phyloP scores from a whole-genome alignment of 148 eudicot genomes.

The Bassia scoparia region DNA sequence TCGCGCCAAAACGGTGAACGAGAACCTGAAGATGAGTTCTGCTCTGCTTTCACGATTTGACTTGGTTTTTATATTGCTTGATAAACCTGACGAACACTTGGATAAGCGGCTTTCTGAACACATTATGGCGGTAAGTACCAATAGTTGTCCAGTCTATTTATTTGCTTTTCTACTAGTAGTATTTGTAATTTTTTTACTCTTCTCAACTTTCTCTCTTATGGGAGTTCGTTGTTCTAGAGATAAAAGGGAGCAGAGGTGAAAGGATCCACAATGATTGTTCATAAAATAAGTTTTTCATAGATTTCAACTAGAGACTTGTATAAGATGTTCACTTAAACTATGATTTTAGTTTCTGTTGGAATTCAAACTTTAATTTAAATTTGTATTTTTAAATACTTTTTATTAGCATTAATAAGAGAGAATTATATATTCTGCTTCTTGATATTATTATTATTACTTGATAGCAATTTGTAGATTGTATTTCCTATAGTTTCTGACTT shows the following conservation, averaged over 20 bases:
- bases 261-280: background rate
- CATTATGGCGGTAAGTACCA: constrained; percentile 86
- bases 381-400: too few species aligned
- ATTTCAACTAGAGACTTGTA: background rate
- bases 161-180: background rate
- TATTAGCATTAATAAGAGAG: too few species aligned
- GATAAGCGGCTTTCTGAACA: constrained; percentile 95
- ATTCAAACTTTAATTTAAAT: too few species aligned
- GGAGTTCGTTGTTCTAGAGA: background rate
- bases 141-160: background rate
- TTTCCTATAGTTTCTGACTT: too few species aligned
- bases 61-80: constrained; percentile 92
- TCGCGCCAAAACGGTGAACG: constrained; percentile 98
- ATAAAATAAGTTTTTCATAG: background rate
- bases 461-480: too few species aligned
- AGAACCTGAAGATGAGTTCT: constrained; percentile 92
- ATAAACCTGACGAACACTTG: constrained; percentile 81
- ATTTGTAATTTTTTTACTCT: background rate
- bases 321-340: background rate
- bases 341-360: background rate
- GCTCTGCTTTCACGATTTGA: constrained; percentile 95
- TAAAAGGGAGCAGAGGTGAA: background rate
- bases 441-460: too few species aligned
- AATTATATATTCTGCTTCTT: too few species aligned
- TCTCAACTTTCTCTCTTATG: background rate